Base-by-base conservation (phyloP, 495 filamentous ascomycete genomes). In the Aspergillus indologenus region DNA sequence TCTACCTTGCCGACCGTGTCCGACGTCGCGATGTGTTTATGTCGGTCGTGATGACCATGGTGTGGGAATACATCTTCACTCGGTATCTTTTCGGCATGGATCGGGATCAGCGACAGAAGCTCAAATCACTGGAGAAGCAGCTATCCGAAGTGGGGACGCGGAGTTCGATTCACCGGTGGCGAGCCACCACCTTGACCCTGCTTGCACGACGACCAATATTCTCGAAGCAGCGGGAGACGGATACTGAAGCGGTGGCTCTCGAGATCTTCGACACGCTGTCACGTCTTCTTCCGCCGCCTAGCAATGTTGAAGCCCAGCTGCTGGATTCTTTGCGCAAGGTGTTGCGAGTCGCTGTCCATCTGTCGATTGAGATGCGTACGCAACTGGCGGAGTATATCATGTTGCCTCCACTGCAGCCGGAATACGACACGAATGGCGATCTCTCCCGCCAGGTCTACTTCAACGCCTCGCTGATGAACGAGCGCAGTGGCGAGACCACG, bases 71-170 rank as follows among this genome's bases (percentile, higher is more conserved):
- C 66, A 86, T 98, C 68, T 98, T 98, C 72, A 96, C 92, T 12
- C 87, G 95, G 56, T 98, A 98, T 68, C 85, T 98, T 40, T 98
- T 98, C 67, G 94, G 95, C 61, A 94, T 98, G 90, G 93, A 97
- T 73, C 83, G 91, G 53, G 94, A 96, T 68, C 92, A 98, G 68
- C 88, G 95, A 23, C 92, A 98, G 73, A 96, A 96, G 68, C 88
- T 98, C 68, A 96, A 98, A 75, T 83, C 84, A 8, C 84, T 98
- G 17, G 94, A 98, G 75, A 96, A 94, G 75, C 85, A 87, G 53
- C 80, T 98, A n/a, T 74, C 78, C 23, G 94, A 97, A 71, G 89
- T 96, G 63, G 93, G 91, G 67, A 87, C 90, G 8, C 79, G 80
- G 44, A 79, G 85, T 52, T 90, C 94, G 9, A 91, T 98, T 18